Conservation (phyloP, 257 asterid genomes). For the Euphrasia confusa region DNA sequence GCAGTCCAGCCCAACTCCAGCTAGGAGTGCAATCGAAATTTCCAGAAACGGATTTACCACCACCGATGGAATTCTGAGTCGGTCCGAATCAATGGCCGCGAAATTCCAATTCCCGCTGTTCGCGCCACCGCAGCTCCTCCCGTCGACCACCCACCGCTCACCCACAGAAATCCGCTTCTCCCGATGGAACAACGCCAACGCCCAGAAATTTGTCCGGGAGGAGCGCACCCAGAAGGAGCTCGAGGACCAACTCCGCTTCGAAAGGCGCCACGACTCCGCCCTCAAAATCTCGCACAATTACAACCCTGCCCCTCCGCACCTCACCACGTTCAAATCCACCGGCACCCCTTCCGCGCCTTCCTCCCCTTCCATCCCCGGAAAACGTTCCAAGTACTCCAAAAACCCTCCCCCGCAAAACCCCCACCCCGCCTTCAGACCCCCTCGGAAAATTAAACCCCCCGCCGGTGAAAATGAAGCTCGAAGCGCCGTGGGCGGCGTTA, state of each 20-base stretch:
- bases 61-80: not conserved
- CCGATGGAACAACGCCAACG: constrained; percentile 98
- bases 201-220: constrained; percentile 60
- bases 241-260: constrained; percentile 71
- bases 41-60: not conserved
- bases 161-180: constrained; percentile 76
- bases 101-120: constrained; percentile 63
- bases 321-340: constrained; percentile 53
- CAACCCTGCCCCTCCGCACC: constrained; percentile 82
- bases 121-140: constrained; percentile 54
- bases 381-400: constrained; percentile 72
- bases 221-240: constrained; percentile 61
- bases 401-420: constrained; percentile 14
- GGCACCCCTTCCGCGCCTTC: constrained; percentile 94
- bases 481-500: constrained; percentile 26
- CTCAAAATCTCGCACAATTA: constrained; percentile 51
- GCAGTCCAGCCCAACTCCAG: too few species aligned
- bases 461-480: constrained; percentile 12
- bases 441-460: constrained; percentile 33
- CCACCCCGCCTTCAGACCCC: constrained; percentile 67
- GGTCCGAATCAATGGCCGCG: constrained; percentile 32
- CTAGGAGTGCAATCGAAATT: too few species aligned
- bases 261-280: constrained; percentile 74
- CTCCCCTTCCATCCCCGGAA: constrained; percentile 75
- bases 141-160: constrained; percentile 36